Conservation (phyloP, 2,329 filamentous ascomycete genomes). For the Zopfia rhizophila region DNA sequence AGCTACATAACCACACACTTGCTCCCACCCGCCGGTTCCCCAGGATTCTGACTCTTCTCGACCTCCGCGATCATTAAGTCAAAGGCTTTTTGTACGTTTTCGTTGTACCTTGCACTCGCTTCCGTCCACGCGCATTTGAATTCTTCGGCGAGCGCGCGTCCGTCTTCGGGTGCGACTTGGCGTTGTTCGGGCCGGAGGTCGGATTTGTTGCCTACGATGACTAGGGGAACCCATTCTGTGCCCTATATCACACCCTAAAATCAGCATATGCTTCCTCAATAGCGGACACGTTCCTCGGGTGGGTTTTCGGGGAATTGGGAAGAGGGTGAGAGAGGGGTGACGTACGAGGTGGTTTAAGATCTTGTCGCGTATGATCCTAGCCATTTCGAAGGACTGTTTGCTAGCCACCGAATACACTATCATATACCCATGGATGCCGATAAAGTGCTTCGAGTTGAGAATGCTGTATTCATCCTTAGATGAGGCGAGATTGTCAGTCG, state of each 20-base stretch:
- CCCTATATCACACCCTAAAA: slow-evolving; percentile 65
- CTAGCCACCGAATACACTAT: slow-evolving; percentile 98
- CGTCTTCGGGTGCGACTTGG: slow-evolving; percentile 87
- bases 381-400: slow-evolving; percentile 96
- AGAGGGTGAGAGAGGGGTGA: slow-evolving; percentile 23
- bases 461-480: slow-evolving; percentile 95
- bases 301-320: slow-evolving; percentile 5
- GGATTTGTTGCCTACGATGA: slow-evolving; percentile 97
- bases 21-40: slow-evolving; percentile 79
- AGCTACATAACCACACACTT: slow-evolving; percentile 87
- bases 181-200: slow-evolving; percentile 93
- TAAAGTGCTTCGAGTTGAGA: slow-evolving; percentile 97
- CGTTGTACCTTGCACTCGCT: slow-evolving; percentile 91
- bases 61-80: slow-evolving; percentile 95
- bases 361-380: slow-evolving; percentile 94
- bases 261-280: slow-evolving; percentile 9
- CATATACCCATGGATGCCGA: slow-evolving; percentile 98
- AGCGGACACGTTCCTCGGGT: neutral
- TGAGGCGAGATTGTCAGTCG: slow-evolving; percentile 32
- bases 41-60: slow-evolving; percentile 91
- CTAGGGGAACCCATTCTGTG: slow-evolving; percentile 89
- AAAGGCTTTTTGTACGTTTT: slow-evolving; percentile 92
- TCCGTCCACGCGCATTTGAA: slow-evolving; percentile 95
- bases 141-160: slow-evolving; percentile 83
- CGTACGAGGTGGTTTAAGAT: slow-evolving; percentile 93